Percentiles rank a stretch among this genome's conserved stretches.
phyloP scores from a whole-genome alignment of 306 rosid species.

The Myrica gale region DNA sequence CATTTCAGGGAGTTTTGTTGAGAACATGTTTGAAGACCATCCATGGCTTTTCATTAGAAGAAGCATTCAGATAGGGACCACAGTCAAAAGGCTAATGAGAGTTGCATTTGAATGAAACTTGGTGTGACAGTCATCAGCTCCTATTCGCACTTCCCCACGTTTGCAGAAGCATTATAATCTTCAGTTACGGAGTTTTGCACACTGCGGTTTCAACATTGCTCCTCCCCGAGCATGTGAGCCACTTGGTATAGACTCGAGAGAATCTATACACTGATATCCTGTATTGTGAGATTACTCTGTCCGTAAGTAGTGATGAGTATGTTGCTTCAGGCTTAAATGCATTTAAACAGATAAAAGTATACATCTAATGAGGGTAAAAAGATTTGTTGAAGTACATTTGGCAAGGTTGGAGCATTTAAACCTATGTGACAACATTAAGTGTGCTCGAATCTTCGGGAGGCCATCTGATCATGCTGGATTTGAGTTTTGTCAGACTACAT shows the following conservation, averaged over 20 bases:
- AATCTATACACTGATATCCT: neutral
- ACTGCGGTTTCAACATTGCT: neutral
- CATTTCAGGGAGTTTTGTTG: too few species aligned
- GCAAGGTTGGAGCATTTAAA: neutral
- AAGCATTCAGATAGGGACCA: too few species aligned
- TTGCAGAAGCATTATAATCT: too few species aligned
- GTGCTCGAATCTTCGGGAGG: neutral
- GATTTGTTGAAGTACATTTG: neutral
- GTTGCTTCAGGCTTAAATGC: neutral
- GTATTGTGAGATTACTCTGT: neutral
- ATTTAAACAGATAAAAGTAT: neutral
- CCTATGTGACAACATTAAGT: neutral
- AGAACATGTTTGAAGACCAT: too few species aligned
- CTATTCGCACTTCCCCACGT: too few species aligned
- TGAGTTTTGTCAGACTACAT: neutral
- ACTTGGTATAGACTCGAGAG: neutral
- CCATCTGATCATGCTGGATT: neutral
- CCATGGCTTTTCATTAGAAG: too few species aligned
- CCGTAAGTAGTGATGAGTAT: neutral
- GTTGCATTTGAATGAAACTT: too few species aligned
- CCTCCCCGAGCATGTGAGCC: neutral
- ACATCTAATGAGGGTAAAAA: neutral
- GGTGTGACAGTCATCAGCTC: too few species aligned
- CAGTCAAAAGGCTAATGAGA: too few species aligned
- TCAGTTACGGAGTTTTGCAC: too few species aligned